These are phyloP conservation scores for Podosphaera aphanis DNA, from an alignment of 2,329 filamentous ascomycete genomes.

Conservation along the genomic window DNA sequence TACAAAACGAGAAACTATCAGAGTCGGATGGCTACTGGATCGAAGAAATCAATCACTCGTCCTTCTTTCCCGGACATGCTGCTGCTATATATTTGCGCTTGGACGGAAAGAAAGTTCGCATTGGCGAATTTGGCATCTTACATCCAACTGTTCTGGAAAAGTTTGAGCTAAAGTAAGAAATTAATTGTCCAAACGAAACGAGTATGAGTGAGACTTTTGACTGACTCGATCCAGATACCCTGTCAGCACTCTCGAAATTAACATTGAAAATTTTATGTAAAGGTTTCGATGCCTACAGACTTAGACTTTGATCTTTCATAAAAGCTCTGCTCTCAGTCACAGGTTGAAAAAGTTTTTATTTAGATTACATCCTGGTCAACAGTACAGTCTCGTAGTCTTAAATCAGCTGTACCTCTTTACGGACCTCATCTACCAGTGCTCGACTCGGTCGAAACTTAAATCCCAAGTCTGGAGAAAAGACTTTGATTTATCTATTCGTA, in stretches of 20 bases:
- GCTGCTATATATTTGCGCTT: conserved; percentile 63
- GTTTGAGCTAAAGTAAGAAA: conserved; percentile 55
- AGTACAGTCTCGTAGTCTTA: too few species aligned
- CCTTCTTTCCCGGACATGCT: conserved; percentile 77
- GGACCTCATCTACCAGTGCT: too few species aligned
- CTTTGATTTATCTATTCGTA: too few species aligned
- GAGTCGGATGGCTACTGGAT: conserved; percentile 73
- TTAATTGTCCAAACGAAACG: background rate
- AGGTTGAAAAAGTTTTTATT: background rate
- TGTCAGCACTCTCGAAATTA: conserved; percentile 82
- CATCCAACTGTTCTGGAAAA: conserved; percentile 85
- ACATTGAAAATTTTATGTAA: conserved; percentile 79
- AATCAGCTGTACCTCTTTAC: too few species aligned
- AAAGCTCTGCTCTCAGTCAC: background rate
- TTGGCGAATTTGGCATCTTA: conserved; percentile 82
- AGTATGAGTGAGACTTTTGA: background rate
- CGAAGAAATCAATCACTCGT: conserved; percentile 71
- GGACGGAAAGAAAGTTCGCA: conserved; percentile 46
- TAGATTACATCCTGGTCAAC: background rate
- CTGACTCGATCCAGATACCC: conserved; percentile 38
- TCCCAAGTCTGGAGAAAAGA: too few species aligned
- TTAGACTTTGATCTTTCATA: background rate
- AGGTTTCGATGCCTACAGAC: background rate
- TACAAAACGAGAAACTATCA: conserved; percentile 30
- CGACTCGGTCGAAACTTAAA: too few species aligned